phyloP scores from a whole-genome alignment of 83 land plant species.

The Isoetes engelmannii region DNA sequence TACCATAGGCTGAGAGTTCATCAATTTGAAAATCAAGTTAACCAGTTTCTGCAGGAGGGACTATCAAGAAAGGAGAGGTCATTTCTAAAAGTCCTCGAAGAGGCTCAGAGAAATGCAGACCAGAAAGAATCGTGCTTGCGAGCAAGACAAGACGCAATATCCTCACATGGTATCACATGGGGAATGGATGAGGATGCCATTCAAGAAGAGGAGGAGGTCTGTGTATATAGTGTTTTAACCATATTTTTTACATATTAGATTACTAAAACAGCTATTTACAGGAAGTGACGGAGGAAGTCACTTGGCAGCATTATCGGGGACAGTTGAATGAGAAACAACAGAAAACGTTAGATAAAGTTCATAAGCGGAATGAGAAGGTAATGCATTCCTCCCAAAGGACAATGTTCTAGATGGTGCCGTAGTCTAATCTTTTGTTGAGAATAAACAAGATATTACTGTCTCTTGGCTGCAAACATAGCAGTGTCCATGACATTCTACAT shows the following conservation, averaged over 20 bases:
- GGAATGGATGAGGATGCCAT: slow-evolving; percentile 95
- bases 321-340: slow-evolving; percentile 85
- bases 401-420: too few species aligned
- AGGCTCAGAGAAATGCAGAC: slow-evolving; percentile 42
- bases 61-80: slow-evolving; percentile 34
- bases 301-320: slow-evolving; percentile 91
- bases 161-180: slow-evolving; percentile 82
- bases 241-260: neutral
- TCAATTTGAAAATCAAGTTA: neutral
- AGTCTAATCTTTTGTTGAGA: too few species aligned
- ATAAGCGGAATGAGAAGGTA: slow-evolving; percentile 85
- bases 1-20: too few species aligned
- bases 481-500: too few species aligned
- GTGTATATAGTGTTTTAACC: neutral
- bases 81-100: slow-evolving; percentile 29
- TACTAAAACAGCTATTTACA: slow-evolving; percentile 11
- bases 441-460: too few species aligned
- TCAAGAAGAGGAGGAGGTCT: slow-evolving; percentile 71
- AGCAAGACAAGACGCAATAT: slow-evolving; percentile 69
- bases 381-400: too few species aligned
- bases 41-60: slow-evolving; percentile 27
- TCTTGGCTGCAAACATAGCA: too few species aligned
- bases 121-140: slow-evolving; percentile 72
- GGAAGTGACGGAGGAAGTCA: slow-evolving; percentile 77
- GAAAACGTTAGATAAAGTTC: slow-evolving; percentile 73